Evolutionary conservation across 2,329 filamentous ascomycete genomes (phyloP).

Genomic region (Aspergillus ochraceus): DNA sequence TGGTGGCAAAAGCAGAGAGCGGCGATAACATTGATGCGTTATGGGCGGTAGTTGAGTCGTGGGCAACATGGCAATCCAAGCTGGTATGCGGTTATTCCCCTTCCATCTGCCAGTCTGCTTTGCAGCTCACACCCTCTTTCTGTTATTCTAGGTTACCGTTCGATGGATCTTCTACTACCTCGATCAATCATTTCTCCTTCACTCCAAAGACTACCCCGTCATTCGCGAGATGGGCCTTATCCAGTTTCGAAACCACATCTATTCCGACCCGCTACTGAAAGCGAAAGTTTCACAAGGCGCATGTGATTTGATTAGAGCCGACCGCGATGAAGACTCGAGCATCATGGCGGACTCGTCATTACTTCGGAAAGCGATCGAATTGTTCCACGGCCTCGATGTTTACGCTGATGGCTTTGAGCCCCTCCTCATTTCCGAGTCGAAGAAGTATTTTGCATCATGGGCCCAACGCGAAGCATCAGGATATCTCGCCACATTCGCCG

Average conservation of each 20-base stretch:
- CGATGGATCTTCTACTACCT: constrained; percentile 92
- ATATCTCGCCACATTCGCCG: constrained; percentile 73
- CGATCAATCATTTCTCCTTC: constrained; percentile 83
- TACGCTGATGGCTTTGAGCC: constrained; percentile 82
- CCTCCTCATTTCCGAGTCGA: constrained; percentile 66
- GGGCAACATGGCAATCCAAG: constrained; percentile 77
- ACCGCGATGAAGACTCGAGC: constrained; percentile 59
- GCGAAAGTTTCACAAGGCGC: constrained; percentile 65
- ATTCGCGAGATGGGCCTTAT: constrained; percentile 79
- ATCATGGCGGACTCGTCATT: constrained; percentile 61
- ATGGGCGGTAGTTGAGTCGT: constrained; percentile 60
- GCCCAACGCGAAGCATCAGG: constrained; percentile 64
- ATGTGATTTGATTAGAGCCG: constrained; percentile 72
- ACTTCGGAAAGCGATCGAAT: constrained; percentile 73
- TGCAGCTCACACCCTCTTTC: background rate
- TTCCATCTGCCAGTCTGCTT: background rate
- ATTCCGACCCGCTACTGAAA: constrained; percentile 54
- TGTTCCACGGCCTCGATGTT: constrained; percentile 81
- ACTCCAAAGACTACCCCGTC: constrained; percentile 66
- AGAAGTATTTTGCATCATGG: constrained; percentile 68
- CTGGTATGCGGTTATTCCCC: constrained; percentile 54
- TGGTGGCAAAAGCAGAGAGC: constrained; percentile 57
- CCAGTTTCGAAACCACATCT: constrained; percentile 68
- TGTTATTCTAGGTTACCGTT: constrained; percentile 62
- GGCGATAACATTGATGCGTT: constrained; percentile 66